Evolutionary conservation across 257 asterid genomes (phyloP).

Genomic region (Solanum chiquidenum): DNA sequence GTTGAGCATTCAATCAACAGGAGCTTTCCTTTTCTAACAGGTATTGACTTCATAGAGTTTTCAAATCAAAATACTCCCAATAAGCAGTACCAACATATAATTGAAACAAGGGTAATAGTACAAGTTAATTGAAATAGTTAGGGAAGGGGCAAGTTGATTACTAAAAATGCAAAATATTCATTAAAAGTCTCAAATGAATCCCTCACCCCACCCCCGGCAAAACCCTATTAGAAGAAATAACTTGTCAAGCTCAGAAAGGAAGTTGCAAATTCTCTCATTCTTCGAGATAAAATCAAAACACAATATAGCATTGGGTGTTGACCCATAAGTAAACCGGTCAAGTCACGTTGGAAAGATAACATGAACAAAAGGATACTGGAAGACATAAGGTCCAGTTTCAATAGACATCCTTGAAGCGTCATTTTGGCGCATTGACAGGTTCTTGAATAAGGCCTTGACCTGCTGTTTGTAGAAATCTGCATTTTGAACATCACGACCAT

Average conservation of each 20-base stretch:
- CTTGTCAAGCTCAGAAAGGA: background rate
- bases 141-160: background rate
- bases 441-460: conserved; percentile 79
- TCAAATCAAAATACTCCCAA: background rate
- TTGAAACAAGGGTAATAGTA: background rate
- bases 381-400: conserved; percentile 82
- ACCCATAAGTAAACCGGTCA: background rate
- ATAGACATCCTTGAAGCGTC: conserved; percentile 92
- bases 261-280: background rate
- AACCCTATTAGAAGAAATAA: background rate
- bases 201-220: background rate
- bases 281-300: background rate
- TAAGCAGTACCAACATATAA: background rate
- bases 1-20: background rate
- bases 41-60: background rate
- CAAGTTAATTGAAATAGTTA: background rate
- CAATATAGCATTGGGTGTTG: background rate
- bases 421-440: conserved; percentile 76
- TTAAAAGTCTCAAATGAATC: background rate
- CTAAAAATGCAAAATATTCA: background rate
- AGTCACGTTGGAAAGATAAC: background rate
- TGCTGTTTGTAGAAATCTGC: conserved; percentile 82
- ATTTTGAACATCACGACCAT: conserved; percentile 83
- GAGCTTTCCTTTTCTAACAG: background rate
- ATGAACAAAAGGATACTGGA: conserved; percentile 71